phyloP scores from a whole-genome alignment of 2,329 filamentous ascomycete genomes.

The Cercospora nicotianae region DNA sequence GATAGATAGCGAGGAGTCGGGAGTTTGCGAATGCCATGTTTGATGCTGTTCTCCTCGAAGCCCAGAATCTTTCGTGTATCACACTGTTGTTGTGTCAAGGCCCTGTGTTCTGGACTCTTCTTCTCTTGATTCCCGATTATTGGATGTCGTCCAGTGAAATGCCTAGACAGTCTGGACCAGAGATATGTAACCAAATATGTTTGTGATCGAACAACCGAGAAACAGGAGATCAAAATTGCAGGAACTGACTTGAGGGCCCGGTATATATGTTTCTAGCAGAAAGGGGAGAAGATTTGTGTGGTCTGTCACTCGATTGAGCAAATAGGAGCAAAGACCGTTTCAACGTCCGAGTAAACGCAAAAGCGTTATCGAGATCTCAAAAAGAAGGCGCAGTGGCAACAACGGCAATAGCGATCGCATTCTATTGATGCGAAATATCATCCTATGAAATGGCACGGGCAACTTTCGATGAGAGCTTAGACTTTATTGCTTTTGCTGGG shows the following conservation, averaged over 20 bases:
- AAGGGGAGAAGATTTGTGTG: neutral
- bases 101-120: neutral
- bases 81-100: neutral
- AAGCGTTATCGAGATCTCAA: neutral
- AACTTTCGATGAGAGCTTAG: neutral
- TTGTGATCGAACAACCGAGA: neutral
- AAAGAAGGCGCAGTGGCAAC: neutral
- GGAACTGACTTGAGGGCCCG: neutral
- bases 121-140: neutral
- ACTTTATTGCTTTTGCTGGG: neutral
- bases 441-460: too few relatives aligned
- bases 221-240: neutral
- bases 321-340: neutral
- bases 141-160: neutral
- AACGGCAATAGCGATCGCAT: neutral
- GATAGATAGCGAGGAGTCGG: slow-evolving; percentile 5
- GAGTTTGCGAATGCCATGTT: slow-evolving; percentile 10
- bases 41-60: neutral
- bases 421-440: too few relatives aligned
- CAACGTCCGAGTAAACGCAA: neutral
- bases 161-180: neutral
- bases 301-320: neutral
- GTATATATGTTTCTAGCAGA: neutral
- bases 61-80: neutral
- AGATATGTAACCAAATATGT: neutral